Evolutionary conservation across 495 filamentous ascomycete species (phyloP), one percentile per base, ranked within the genome.

Genomic region (Penicillium crystallinum): DNA sequence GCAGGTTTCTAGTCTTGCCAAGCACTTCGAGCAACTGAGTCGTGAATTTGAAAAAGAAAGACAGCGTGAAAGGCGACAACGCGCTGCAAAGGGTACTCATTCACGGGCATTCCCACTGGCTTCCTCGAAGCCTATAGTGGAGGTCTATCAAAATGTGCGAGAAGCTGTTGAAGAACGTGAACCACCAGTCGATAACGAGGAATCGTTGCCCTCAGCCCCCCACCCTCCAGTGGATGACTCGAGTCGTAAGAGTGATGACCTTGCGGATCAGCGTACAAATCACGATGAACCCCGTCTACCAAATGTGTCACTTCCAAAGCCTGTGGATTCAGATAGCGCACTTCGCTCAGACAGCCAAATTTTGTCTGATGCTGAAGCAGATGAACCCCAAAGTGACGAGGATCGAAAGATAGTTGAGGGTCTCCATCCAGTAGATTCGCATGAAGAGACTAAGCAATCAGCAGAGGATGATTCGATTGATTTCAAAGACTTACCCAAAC

Each of bases 41-140:
- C 86, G 91, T 6, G 95, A 99, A 58, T 97, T 98, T 57, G 91
- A 99, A 61, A 95, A 91, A 63, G 92, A 97, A 72, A 78, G 95
- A 33, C 79, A 91, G 42, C 87, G 86, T 50, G 91, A 99, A 61
- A 81, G 86, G 62, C 83, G 84, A 42, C 86, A 91, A 59, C 79
- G 89, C 51, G 87, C 87, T 37, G 87, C 88, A n/a, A 89, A 84
- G 58, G 86, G 84, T 61, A 82, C 84, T 14, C 85, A 89, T 61
- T 84, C 88, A 0, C 82, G 91, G 48, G 90, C 89, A 17, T 91
- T 90, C 60, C 93, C 92, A 14, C 81, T 91, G 50, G 86, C 90
- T 12, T 90, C 89, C n/a, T 95, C 92, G 19, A 93, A 90, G 63
- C 90, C 95, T 1, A 91, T 95, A 55, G 92, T 99, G 14, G 90